phyloP scores from a whole-genome alignment of 805 yeast genomes.

The Saccharomycopsis oosterbeekiorum region DNA sequence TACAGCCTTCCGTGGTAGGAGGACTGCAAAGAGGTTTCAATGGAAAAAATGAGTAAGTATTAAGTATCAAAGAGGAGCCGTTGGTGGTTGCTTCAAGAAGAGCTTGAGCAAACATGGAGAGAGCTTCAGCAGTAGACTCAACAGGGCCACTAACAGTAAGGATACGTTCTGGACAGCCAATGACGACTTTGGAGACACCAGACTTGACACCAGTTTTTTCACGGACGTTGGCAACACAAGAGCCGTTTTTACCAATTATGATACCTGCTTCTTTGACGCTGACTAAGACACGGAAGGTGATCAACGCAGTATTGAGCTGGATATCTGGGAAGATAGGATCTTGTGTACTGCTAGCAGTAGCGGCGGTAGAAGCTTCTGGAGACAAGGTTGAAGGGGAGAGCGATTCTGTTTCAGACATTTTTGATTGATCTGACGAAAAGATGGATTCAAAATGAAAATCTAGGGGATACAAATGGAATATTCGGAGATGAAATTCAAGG shows the following conservation, averaged over 20 bases:
- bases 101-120: slow-evolving; percentile 60
- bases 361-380: not conserved
- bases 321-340: slow-evolving; percentile 12
- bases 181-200: slow-evolving; percentile 72
- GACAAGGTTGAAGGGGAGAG: not conserved
- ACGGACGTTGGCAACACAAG: slow-evolving; percentile 64
- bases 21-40: slow-evolving; percentile 47
- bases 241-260: slow-evolving; percentile 78
- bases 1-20: slow-evolving; percentile 41
- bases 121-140: slow-evolving; percentile 58
- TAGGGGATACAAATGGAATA: too few species aligned
- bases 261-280: slow-evolving; percentile 85
- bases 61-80: slow-evolving; percentile 15
- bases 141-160: slow-evolving; percentile 68
- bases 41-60: slow-evolving; percentile 46
- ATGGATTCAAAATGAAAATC: slow-evolving; percentile 1
- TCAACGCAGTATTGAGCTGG: slow-evolving; percentile 20
- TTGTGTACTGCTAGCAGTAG: not conserved
- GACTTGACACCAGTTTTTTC: slow-evolving; percentile 73
- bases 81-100: slow-evolving; percentile 32
- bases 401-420: not conserved
- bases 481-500: too few species aligned
- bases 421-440: not conserved
- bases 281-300: slow-evolving; percentile 47
- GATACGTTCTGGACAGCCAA: slow-evolving; percentile 76